Conservation (phyloP, 139 green algal genomes). For the Pycnococcus provasolii region DNA sequence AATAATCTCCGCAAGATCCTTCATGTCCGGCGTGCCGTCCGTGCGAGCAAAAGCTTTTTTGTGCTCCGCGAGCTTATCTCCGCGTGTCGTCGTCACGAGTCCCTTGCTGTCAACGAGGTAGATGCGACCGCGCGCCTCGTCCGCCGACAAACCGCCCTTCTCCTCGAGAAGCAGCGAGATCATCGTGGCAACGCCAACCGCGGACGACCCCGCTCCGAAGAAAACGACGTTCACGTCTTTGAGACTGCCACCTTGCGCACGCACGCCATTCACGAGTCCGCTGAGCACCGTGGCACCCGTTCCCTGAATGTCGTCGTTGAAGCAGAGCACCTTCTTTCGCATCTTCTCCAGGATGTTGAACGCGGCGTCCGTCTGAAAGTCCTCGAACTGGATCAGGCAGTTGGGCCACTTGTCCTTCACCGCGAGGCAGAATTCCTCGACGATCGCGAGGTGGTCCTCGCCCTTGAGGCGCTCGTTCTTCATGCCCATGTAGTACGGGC, state of each 20-base stretch:
- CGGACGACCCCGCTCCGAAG: conserved; percentile 41
- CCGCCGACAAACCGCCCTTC: background rate
- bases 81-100: conserved; percentile 35
- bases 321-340: conserved; percentile 45
- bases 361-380: conserved; percentile 38
- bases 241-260: conserved; percentile 32
- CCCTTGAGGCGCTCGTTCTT: conserved; percentile 28
- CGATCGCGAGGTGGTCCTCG: conserved; percentile 14
- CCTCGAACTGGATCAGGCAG: conserved; percentile 40
- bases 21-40: conserved; percentile 32
- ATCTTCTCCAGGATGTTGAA: conserved; percentile 49
- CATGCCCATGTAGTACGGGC: conserved; percentile 57
- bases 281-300: conserved; percentile 36
- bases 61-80: conserved; percentile 42
- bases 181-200: conserved; percentile 38
- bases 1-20: conserved; percentile 38
- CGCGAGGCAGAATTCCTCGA: conserved; percentile 41
- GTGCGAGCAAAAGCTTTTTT: conserved; percentile 33
- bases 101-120: conserved; percentile 43
- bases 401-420: conserved; percentile 33
- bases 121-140: conserved; percentile 17
- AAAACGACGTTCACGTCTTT: conserved; percentile 38
- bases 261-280: conserved; percentile 45
- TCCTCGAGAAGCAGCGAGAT: conserved; percentile 32
- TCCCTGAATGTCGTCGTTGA: conserved; percentile 50